These are phyloP conservation scores for Cystofilobasidium capitatum DNA, from an alignment of 768 basidiomycete species.

Conservation along the genomic window DNA sequence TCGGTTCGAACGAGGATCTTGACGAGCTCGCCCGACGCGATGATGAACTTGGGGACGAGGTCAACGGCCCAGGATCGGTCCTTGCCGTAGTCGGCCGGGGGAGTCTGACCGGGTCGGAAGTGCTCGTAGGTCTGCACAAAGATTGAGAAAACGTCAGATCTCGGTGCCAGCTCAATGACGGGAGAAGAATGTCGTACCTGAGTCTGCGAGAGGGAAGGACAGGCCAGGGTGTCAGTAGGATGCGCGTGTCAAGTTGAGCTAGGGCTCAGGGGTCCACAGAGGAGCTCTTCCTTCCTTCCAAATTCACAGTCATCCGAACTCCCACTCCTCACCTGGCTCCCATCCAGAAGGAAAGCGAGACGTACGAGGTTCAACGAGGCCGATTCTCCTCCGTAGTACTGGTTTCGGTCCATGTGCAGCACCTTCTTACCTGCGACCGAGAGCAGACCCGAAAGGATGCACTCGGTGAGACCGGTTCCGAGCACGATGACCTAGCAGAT, in stretches of 20 bases:
- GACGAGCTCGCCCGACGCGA: slow-evolving; percentile 92
- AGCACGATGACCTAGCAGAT: slow-evolving; percentile 47
- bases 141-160: neutral
- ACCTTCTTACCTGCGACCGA: slow-evolving; percentile 99
- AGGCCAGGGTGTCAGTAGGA: too few relatives aligned
- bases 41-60: slow-evolving; percentile 79
- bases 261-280: neutral
- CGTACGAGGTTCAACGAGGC: slow-evolving; percentile 74
- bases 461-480: slow-evolving; percentile 95
- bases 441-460: slow-evolving; percentile 91
- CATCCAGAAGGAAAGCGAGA: neutral
- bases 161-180: slow-evolving; percentile 6
- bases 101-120: slow-evolving; percentile 36
- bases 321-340: slow-evolving; percentile 63
- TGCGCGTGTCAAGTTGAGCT: too few relatives aligned
- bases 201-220: neutral
- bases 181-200: neutral
- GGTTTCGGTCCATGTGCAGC: slow-evolving; percentile 91
- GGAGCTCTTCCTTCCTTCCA: neutral
- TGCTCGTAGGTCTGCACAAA: slow-evolving; percentile 23
- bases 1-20: slow-evolving; percentile 98
- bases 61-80: slow-evolving; percentile 70
- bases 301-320: neutral
- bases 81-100: slow-evolving; percentile 78
- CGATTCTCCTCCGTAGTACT: slow-evolving; percentile 97